Base-by-base conservation (phyloP, 169 alveolate species). In the Miamiensis avidus region DNA sequence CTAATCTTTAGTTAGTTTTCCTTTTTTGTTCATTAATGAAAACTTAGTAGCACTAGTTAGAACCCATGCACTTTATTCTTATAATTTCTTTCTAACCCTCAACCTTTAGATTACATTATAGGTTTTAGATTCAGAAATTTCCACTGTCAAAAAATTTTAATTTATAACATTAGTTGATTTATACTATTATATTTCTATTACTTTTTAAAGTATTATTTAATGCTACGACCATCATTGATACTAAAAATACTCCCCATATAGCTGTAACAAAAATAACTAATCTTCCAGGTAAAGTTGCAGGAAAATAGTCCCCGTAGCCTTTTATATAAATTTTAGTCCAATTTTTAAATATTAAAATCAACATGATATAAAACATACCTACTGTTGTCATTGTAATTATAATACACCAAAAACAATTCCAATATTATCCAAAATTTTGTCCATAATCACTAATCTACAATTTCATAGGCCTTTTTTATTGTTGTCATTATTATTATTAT, bases 241-340 rank as follows among this genome's bases (percentile, higher is more conserved):
- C 97, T 0, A 93, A 88, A 31, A 94, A 87, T 33, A 92, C 95
- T 32, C 98, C 98, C 83, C 94, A 88, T 6, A 94, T 82, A 72
- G 97, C 93, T 32, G 92, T 91, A 0, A 92, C 25, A 65, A 92
- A 88, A 29, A 95, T 96, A 25, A 93, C 85, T 34, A 95, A 31
- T 84, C 96, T 87, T 31, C 95, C 97, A 78, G 91, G 85, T 26
- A 88, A 82, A 31, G 95, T 92, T 75, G 78, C 84, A 29, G 97
- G 94, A 78, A 73, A 95, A 33, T 85, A 84, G 86, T 95, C 98
- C 30, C 98, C 98, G 90, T 91, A 95, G 16, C 98, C 69, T 49
- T 11, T 49, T 49, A 49, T 49, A 11, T 49, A 11, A 11, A 49
- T 49, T 49, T 4, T 11, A 49, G 20, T 49, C 26, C 20, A 20